phyloP scores from a whole-genome alignment of 495 filamentous ascomycete genomes.

The Oidiodendron maius region DNA sequence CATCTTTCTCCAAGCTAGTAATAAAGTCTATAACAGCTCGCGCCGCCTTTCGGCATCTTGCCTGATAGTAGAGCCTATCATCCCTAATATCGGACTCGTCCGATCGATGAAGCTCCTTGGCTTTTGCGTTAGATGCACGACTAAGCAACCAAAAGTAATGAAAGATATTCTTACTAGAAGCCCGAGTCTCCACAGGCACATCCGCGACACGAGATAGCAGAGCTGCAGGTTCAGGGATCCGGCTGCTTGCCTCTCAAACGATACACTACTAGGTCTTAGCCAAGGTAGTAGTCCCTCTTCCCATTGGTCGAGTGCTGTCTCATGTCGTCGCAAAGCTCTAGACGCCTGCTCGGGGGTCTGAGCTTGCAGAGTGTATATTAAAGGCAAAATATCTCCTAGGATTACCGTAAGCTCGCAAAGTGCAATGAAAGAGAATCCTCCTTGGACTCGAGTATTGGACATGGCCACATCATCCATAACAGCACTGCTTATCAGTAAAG shows the following conservation, averaged over 20 bases:
- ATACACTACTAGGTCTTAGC: neutral
- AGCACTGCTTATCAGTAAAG: conserved; percentile 32
- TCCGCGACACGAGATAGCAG: neutral
- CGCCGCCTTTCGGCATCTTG: neutral
- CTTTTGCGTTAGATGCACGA: neutral
- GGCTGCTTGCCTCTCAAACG: neutral
- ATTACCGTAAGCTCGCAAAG: conserved; percentile 48
- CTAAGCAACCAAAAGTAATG: no score
- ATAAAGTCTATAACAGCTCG: neutral
- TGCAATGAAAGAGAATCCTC: conserved; percentile 45
- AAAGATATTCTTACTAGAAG: conserved; percentile 7
- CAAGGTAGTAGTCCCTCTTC: conserved; percentile 13
- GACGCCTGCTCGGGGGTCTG: conserved; percentile 27
- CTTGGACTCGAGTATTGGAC: no score
- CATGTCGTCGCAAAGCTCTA: conserved; percentile 31
- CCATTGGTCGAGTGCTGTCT: conserved; percentile 38
- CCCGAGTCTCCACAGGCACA: conserved; percentile 2
- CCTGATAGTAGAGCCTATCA: neutral
- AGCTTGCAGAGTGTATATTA: conserved; percentile 42
- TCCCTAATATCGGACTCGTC: neutral
- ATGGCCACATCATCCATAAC: no score
- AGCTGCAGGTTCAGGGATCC: conserved; percentile 4
- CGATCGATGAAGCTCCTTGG: no score
- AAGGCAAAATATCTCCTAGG: conserved; percentile 42
- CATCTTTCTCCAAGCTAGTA: neutral